A percentile compares a stretch with the other conserved stretches of the same genome.
These are phyloP conservation scores for Neurospora sp. DNA, from an alignment of 495 filamentous ascomycete species.

Conservation along the genomic window DNA sequence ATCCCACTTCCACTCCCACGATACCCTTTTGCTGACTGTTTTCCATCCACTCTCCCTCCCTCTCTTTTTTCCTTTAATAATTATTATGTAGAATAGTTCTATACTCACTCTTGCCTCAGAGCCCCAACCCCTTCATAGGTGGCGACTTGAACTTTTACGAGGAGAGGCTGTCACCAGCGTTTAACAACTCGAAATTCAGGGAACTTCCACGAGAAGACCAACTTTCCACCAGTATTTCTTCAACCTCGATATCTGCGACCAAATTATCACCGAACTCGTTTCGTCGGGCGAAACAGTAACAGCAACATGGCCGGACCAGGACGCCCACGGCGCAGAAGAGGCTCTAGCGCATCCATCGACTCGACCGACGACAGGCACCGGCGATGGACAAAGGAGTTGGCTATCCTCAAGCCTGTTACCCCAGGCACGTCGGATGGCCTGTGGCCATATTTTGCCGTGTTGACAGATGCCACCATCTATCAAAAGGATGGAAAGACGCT, in stretches of 20 bases:
- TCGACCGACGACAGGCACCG: conserved; percentile 15
- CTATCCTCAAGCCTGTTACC: conserved; percentile 24
- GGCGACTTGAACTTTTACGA: not conserved
- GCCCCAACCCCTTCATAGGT: not conserved
- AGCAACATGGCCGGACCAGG: conserved; percentile 21
- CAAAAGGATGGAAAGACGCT: conserved; percentile 26
- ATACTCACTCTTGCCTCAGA: not conserved
- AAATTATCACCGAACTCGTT: not conserved
- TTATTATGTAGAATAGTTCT: not conserved
- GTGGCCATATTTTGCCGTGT: conserved; percentile 32
- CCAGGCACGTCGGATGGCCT: conserved; percentile 12
- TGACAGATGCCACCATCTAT: conserved; percentile 38
- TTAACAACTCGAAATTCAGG: not conserved
- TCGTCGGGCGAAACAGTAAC: not conserved
- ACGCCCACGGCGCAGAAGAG: conserved; percentile 21
- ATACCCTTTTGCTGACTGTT: not conserved
- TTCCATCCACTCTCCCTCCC: not conserved
- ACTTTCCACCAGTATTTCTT: not conserved
- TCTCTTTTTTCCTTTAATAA: not conserved
- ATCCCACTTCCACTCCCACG: not conserved
- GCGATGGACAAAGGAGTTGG: conserved; percentile 24
- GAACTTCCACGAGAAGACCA: not conserved
- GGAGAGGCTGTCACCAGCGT: not conserved
- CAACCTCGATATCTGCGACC: not conserved
- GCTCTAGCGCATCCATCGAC: conserved; percentile 22